Conservation (phyloP, 2,329 filamentous ascomycete species). For the Alternaria arborescens region DNA sequence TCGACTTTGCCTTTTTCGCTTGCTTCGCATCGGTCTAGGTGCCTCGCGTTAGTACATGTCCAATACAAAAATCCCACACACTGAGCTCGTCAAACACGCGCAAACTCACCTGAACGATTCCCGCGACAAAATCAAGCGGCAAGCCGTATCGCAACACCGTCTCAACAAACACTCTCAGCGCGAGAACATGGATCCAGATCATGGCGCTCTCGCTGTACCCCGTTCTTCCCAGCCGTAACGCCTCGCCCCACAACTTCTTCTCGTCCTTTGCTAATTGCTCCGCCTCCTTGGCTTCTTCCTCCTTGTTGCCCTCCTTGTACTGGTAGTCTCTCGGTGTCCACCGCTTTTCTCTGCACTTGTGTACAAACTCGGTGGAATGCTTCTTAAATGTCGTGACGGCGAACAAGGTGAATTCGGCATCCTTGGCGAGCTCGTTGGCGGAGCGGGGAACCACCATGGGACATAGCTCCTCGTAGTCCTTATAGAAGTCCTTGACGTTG, state of each 20-base stretch:
- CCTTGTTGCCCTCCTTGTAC: conserved; percentile 86
- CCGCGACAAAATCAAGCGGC: conserved; percentile 87
- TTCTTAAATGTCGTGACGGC: conserved; percentile 95
- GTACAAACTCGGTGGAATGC: conserved; percentile 82
- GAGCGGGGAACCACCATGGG: conserved; percentile 96
- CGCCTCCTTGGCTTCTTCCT: conserved; percentile 88
- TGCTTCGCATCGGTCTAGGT: conserved; percentile 81
- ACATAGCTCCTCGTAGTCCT: conserved; percentile 84
- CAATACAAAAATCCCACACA: too few relatives aligned
- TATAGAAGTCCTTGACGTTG: conserved; percentile 85
- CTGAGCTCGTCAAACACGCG: too few relatives aligned
- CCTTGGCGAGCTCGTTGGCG: conserved; percentile 78
- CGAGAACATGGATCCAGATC: conserved; percentile 93
- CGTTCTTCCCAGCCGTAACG: conserved; percentile 84
- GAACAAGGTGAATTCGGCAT: conserved; percentile 89
- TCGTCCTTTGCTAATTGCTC: conserved; percentile 84
- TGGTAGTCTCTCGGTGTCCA: conserved; percentile 97
- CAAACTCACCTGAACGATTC: conserved; percentile 75
- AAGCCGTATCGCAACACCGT: conserved; percentile 96
- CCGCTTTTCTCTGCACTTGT: conserved; percentile 90
- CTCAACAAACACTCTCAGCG: conserved; percentile 93
- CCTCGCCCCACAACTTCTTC: conserved; percentile 91
- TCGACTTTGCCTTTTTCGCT: conserved; percentile 72
- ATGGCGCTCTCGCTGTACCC: conserved; percentile 96
- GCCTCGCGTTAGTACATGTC: conserved; percentile 10